A percentile compares a stretch with the other conserved stretches of the same genome.
These are phyloP conservation scores for Aspergillus nanangensis DNA, from an alignment of 495 filamentous ascomycete genomes.

Conservation along the genomic window DNA sequence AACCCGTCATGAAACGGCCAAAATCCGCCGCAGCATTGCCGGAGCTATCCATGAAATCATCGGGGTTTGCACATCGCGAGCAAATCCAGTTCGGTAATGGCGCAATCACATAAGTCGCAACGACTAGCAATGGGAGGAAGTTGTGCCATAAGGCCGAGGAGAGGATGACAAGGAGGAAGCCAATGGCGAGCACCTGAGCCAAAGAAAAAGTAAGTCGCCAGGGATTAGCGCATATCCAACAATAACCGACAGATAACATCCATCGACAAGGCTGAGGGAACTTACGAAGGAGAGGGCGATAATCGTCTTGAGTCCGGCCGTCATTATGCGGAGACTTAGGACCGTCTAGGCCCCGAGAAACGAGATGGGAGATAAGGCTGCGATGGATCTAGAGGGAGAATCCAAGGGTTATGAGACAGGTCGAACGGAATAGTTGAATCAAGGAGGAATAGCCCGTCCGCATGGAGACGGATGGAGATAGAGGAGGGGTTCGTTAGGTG, in stretches of 20 bases:
- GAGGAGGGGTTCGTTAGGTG: neutral
- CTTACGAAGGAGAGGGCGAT: constrained; percentile 95
- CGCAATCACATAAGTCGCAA: constrained; percentile 90
- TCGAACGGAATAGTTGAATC: neutral
- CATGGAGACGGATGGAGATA: neutral
- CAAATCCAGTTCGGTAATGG: constrained; percentile 97
- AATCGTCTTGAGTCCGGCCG: constrained; percentile 94
- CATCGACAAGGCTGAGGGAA: too few species aligned
- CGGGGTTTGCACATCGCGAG: constrained; percentile 78
- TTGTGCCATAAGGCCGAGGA: constrained; percentile 90
- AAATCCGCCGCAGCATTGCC: constrained; percentile 82
- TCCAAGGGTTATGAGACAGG: constrained; percentile 2
- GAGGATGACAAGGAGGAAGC: constrained; percentile 98
- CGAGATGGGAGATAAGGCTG: neutral
- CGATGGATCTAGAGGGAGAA: neutral
- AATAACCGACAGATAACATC: too few species aligned
- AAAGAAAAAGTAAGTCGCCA: constrained; percentile 12
- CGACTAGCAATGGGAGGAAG: constrained; percentile 90
- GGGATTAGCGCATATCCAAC: neutral
- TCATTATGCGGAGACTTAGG: constrained; percentile 54
- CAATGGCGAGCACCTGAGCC: constrained; percentile 82
- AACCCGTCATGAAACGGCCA: constrained; percentile 90
- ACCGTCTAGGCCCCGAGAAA: constrained; percentile 9
- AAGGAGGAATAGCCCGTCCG: constrained; percentile 1
- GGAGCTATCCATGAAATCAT: constrained; percentile 90